These are phyloP conservation scores for Termitomyces sp. DNA, from an alignment of 768 basidiomycete genomes.

Conservation along the genomic window DNA sequence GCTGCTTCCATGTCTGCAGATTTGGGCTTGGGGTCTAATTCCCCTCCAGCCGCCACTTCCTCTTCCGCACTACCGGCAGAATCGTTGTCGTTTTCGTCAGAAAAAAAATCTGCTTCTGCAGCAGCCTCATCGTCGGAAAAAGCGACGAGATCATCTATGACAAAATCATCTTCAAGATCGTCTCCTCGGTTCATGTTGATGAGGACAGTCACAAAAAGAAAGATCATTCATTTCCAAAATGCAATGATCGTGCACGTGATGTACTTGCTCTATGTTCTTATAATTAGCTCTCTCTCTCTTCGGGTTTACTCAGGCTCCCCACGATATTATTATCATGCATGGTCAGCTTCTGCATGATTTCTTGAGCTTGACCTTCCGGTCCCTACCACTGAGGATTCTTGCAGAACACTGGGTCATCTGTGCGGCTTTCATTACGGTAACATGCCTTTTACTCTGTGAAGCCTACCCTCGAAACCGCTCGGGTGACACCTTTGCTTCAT, in stretches of 20 bases:
- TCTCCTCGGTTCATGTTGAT: conserved; percentile 40
- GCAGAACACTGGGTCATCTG: conserved; percentile 11
- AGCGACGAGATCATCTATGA: conserved; percentile 63
- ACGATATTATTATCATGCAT: background rate
- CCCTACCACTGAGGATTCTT: conserved; percentile 5
- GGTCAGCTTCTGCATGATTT: background rate
- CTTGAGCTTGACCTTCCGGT: background rate
- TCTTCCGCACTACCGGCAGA: conserved; percentile 30
- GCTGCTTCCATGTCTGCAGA: conserved; percentile 16
- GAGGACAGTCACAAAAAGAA: background rate
- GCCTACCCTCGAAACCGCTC: conserved; percentile 7
- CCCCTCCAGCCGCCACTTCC: conserved; percentile 16
- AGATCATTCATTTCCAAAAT: background rate
- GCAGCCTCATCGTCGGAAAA: conserved; percentile 56
- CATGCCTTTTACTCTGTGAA: conserved; percentile 25
- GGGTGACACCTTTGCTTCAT: conserved; percentile 1
- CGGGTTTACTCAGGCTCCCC: background rate
- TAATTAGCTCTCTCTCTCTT: background rate
- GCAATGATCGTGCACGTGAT: conserved; percentile 12
- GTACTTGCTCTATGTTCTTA: conserved; percentile 2
- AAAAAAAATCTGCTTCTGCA: conserved; percentile 24
- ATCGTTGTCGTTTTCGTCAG: conserved; percentile 21
- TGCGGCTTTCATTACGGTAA: conserved; percentile 15
- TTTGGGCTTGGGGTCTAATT: conserved; percentile 7
- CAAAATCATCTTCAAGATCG: conserved; percentile 82